A percentile compares a stretch with the other conserved stretches of the same genome.
These are phyloP conservation scores for Botryosphaeria agaves DNA, from an alignment of 2,329 filamentous ascomycete species.

Conservation along the genomic window DNA sequence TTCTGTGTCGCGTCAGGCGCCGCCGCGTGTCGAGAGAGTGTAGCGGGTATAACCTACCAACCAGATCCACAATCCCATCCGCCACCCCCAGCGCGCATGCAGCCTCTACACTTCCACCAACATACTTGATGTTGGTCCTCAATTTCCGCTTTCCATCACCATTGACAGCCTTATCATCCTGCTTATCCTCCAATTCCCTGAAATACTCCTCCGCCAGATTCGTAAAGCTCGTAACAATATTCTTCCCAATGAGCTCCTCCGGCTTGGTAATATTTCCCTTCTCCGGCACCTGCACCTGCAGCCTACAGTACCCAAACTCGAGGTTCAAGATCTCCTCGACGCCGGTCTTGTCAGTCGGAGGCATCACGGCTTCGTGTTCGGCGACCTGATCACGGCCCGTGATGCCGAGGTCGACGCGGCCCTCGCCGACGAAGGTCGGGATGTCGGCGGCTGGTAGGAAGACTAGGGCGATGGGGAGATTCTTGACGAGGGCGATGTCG, in stretches of 20 bases:
- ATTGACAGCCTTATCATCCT: conserved; percentile 13
- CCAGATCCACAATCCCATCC: conserved; percentile 92
- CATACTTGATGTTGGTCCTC: conserved; percentile 77
- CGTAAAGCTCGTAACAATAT: conserved; percentile 75
- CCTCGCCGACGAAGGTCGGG: conserved; percentile 91
- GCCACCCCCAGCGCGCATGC: conserved; percentile 91
- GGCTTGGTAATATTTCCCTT: conserved; percentile 56
- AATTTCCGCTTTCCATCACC: conserved; percentile 35
- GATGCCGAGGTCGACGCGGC: conserved; percentile 83
- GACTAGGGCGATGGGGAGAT: conserved; percentile 83
- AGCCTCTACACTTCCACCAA: conserved; percentile 93
- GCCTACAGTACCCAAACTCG: conserved; percentile 75
- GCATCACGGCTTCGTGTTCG: conserved; percentile 60
- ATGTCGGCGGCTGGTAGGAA: conserved; percentile 97
- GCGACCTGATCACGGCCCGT: conserved; percentile 85
- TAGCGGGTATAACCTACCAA: conserved; percentile 44
- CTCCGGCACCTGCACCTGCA: conserved; percentile 92
- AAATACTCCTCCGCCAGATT: conserved; percentile 74
- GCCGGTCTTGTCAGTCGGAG: conserved; percentile 24
- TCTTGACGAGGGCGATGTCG: conserved; percentile 95
- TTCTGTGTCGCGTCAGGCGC: conserved; percentile 35
- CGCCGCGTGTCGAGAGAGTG: conserved; percentile 2
- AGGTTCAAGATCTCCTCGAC: conserved; percentile 83
- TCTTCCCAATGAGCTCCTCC: conserved; percentile 73
- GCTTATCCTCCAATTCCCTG: conserved; percentile 48